Evolutionary conservation across 2,329 filamentous ascomycete genomes (phyloP), one percentile per base, ranked within the genome.

Genomic region (Xylaria sp.): DNA sequence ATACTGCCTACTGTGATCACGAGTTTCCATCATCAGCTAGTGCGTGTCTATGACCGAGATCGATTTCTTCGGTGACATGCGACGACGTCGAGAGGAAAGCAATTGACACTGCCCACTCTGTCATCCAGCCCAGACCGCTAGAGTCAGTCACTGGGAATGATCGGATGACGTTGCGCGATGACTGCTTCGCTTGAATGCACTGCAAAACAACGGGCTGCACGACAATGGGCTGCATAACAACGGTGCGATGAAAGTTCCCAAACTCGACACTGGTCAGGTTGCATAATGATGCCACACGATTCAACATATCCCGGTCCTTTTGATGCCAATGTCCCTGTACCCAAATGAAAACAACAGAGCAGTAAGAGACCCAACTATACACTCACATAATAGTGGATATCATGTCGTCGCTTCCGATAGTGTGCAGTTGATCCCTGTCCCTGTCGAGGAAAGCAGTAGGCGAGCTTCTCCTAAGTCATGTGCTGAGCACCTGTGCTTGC

Each of bases 401-500:
- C 37, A 39, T 49, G 55, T 51, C 49, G 59, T 47, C 23, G 55
- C 13, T 51, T 35, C 62, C 46, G 59, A 57, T 47, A 50, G 49
- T 9, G 59, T 51, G 49, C 49, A 51, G 23, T 42, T 53, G 59
- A 59, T 53, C 58, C 37, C 37, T 23, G 59, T 30, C 54, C 54
- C 51, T 23, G 59, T 61, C 49, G 49, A 52, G 54, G 61, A 57
- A 54, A 55, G 54, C 56, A 58, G 53, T 10, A 42, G 51, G 37
- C 44, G 37, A 49, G 42, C 54, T 54, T 47, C 55, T 50, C 42
- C 44, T 50, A 53, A 49, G 30, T 35, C 44, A 37, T 58, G 55
- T 59, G 49, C 51, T 16, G 57, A 55, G 53, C 59, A 60, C 60
- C 50, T 48, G 57, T 60, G 55, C 48, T 54, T 63, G 48, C 50